A percentile compares a stretch with the other conserved stretches of the same genome.
These are phyloP conservation scores for Croton laevigatus DNA, from an alignment of 441 rosid species.

Conservation along the genomic window DNA sequence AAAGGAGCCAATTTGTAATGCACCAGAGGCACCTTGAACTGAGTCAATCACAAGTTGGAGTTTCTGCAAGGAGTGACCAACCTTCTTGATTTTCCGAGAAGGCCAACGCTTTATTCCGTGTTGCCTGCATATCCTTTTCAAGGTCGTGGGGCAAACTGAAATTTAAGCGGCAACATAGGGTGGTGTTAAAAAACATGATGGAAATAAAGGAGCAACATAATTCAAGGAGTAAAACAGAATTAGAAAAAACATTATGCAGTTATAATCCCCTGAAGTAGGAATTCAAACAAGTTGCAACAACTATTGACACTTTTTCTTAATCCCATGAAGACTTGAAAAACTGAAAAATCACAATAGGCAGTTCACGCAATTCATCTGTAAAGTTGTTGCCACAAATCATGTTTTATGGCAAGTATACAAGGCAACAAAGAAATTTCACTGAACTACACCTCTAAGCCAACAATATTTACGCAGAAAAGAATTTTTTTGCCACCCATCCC, in stretches of 20 bases:
- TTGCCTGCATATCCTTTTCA: conserved; percentile 92
- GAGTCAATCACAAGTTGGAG: conserved; percentile 80
- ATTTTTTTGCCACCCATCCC: neutral
- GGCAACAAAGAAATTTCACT: neutral
- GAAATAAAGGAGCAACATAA: neutral
- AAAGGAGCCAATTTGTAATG: conserved; percentile 63
- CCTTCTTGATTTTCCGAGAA: conserved; percentile 90
- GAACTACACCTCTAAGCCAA: neutral
- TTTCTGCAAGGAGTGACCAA: conserved; percentile 80
- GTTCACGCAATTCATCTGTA: neutral
- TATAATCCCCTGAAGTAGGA: neutral
- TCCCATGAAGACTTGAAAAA: too few relatives aligned
- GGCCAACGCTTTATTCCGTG: conserved; percentile 93
- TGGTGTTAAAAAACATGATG: neutral
- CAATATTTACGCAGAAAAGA: neutral
- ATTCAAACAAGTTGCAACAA: neutral
- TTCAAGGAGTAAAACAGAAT: neutral
- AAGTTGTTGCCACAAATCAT: neutral
- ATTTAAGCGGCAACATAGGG: conserved; percentile 16
- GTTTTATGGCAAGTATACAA: neutral
- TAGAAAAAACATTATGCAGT: neutral
- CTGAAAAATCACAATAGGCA: neutral
- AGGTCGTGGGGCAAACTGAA: conserved; percentile 95
- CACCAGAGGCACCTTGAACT: conserved; percentile 66
- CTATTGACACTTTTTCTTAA: neutral